Conservation (phyloP, 139 green algal species). For the Chlamydomonas schloesseri region DNA sequence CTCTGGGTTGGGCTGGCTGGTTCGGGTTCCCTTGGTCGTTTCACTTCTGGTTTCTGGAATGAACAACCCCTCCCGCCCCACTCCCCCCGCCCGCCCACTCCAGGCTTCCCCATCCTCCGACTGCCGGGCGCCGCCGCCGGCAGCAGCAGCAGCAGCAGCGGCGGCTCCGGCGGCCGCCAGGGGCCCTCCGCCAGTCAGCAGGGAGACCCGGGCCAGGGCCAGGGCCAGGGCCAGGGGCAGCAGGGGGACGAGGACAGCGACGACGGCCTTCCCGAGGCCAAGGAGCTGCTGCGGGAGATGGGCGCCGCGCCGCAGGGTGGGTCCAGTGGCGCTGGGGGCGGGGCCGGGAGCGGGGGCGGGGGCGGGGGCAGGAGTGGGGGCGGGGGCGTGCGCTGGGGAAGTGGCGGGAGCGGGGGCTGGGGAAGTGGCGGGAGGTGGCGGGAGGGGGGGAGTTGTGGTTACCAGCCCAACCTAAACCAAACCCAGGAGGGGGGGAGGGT, state of each 20-base stretch:
- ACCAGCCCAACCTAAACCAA: too few species aligned
- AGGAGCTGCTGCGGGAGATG: conserved; percentile 39
- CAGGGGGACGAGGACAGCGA: conserved; percentile 28
- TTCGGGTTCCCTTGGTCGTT: too few species aligned
- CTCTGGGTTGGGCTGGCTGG: too few species aligned
- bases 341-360: background rate
- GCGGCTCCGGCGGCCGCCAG: too few species aligned
- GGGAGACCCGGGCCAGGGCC: too few species aligned
- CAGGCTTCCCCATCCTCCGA: conserved; percentile 23
- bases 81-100: background rate
- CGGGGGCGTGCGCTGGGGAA: background rate
- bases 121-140: background rate
- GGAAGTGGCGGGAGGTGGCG: background rate
- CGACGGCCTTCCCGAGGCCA: conserved; percentile 30
- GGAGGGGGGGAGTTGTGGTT: too few species aligned
- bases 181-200: too few species aligned
- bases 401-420: background rate
- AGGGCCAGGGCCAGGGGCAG: too few species aligned
- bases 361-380: background rate
- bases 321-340: background rate
- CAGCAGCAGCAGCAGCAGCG: background rate
- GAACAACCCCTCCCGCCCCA: too few species aligned
- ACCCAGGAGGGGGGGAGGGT: too few species aligned
- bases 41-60: too few species aligned
- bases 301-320: background rate